Percentiles rank a stretch among this genome's conserved stretches.
Evolutionary conservation across 306 rosid genomes (phyloP).

Genomic region (Crotalaria pallida): DNA sequence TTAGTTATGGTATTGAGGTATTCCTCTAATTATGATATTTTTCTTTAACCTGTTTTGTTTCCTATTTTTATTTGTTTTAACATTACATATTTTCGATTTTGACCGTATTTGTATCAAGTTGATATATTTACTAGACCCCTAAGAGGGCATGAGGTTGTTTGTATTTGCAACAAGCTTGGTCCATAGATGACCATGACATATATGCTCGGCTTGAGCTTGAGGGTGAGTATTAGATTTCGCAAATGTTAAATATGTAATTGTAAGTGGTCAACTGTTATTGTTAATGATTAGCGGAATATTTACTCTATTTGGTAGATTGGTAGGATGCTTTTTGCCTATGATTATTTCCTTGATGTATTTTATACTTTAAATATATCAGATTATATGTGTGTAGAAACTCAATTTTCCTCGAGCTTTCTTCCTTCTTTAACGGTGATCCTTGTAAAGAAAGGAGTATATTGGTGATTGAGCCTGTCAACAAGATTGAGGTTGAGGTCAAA

Average conservation of each 20-base stretch:
- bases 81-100: background rate
- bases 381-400: background rate
- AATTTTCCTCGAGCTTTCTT: background rate
- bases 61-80: background rate
- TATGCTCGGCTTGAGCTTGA: too few relatives aligned
- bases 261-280: too few relatives aligned
- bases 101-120: too few relatives aligned
- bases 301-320: background rate
- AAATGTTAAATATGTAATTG: too few relatives aligned
- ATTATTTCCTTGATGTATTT: background rate
- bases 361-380: too few relatives aligned
- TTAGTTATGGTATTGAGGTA: background rate
- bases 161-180: too few relatives aligned
- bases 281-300: background rate
- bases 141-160: too few relatives aligned
- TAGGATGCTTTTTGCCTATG: background rate
- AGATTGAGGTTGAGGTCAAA: background rate
- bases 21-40: background rate
- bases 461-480: background rate
- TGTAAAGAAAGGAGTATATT: background rate
- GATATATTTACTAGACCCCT: too few relatives aligned
- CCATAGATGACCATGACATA: too few relatives aligned
- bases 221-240: too few relatives aligned
- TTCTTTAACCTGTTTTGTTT: background rate
- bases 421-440: too few relatives aligned